phyloP scores from a whole-genome alignment of 2,329 filamentous ascomycete species.

The Furcasterigmium furcatum region DNA sequence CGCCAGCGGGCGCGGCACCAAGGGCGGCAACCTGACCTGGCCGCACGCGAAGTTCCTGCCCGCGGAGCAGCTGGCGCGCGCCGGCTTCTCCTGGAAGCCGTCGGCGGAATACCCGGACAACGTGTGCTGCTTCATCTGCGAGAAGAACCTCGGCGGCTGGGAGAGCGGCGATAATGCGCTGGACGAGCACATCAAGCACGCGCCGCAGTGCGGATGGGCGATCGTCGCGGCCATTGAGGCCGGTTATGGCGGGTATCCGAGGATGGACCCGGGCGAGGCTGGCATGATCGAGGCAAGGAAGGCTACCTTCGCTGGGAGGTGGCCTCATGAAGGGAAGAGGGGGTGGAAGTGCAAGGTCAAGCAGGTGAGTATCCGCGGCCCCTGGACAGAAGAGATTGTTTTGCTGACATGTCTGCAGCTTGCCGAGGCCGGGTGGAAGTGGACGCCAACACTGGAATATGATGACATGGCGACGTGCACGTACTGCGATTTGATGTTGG shows the following conservation, averaged over 20 bases:
- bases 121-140: constrained; percentile 83
- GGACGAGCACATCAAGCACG: constrained; percentile 81
- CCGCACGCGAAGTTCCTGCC: constrained; percentile 66
- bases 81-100: constrained; percentile 88
- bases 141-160: constrained; percentile 85
- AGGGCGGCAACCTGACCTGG: constrained; percentile 66
- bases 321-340: constrained; percentile 86
- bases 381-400: background rate
- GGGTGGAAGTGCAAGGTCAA: constrained; percentile 88
- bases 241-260: constrained; percentile 57
- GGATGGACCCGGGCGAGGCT: constrained; percentile 71
- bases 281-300: constrained; percentile 74
- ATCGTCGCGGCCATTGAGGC: constrained; percentile 63
- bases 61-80: constrained; percentile 75
- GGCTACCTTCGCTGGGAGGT: constrained; percentile 77
- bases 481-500: constrained; percentile 85
- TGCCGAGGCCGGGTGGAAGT: constrained; percentile 91
- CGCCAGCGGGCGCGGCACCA: constrained; percentile 45
- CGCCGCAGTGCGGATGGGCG: constrained; percentile 83
- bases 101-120: constrained; percentile 77
- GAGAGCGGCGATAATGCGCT: constrained; percentile 82
- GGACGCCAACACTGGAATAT: constrained; percentile 77
- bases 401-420: constrained; percentile 52
- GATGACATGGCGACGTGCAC: constrained; percentile 89
- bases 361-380: constrained; percentile 57